Evolutionary conservation across 2,329 filamentous ascomycete genomes (phyloP), one percentile per base, ranked within the genome.

Genomic region (Spiromastix sp.): DNA sequence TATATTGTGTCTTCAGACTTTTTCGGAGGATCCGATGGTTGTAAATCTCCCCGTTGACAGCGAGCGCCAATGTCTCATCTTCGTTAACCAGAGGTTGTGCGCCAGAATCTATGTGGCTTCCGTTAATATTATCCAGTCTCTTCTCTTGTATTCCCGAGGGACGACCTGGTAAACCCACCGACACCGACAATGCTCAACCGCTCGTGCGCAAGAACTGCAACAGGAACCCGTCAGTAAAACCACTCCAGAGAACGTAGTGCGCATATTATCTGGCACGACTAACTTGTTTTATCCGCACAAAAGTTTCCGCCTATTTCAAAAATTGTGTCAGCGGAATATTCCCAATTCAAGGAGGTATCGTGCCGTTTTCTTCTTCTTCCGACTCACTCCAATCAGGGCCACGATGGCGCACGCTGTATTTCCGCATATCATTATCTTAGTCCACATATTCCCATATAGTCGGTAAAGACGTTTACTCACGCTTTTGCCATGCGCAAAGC

Each of bases 31-130:
- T 76, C 58, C 89, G 83, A 68, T 98, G 91, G 78, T 98, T 98
- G 74, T 98, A 98, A 60, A 98, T 98, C 63, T 98, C 91, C 65
- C 91, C 91, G 64, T 98, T 98, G 76, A 96, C 91, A 46, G 91
- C 89, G 42, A 98, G 77, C 45, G 89, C 79, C 52, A 98, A 80
- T 51, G 72, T 81, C 47, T 79, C 81, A 60, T 96, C 89, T 48
- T 85, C 78, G 70, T 86, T 96, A 70, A 89, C 81, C 47, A 98
- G 72, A 45, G 91, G 91, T 67, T 98, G 91, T 34, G 91, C 89
- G 59, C 91, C 91, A 54, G 84, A 89, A 61, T 96, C 89, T 89
- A 59, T 29, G 12, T 15, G 15, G 19, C n/a, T n/a, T n/a, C n/a
- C n/a, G n/a, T n/a, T n/a, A n/a, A n/a, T n/a, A n/a, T n/a, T n/a